These are phyloP conservation scores for Trichoderma oligosporum DNA, from an alignment of 2,329 filamentous ascomycete species.

Conservation along the genomic window DNA sequence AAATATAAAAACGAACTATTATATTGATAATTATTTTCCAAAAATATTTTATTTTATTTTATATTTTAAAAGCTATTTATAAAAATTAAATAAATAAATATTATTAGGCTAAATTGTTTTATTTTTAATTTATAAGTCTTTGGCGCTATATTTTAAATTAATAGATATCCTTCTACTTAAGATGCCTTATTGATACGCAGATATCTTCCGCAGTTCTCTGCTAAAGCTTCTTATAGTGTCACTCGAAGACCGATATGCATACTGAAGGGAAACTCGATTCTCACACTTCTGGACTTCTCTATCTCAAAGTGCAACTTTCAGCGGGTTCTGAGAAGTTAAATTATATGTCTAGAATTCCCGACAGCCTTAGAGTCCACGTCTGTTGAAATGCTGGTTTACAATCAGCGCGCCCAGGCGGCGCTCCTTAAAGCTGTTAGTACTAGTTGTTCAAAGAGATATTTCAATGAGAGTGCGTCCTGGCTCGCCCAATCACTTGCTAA, in stretches of 20 bases:
- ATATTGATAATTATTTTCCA: too few species aligned
- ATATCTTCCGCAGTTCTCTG: too few species aligned
- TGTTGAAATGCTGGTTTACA: slow-evolving; percentile 39
- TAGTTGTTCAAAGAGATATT: slow-evolving; percentile 6
- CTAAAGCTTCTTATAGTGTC: neutral
- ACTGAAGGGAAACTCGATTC: neutral
- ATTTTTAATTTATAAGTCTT: too few species aligned
- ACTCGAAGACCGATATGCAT: neutral
- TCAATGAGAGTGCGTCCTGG: neutral
- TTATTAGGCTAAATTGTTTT: too few species aligned
- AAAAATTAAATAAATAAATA: too few species aligned
- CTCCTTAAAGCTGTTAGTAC: slow-evolving; percentile 53
- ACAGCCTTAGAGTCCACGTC: too few species aligned
- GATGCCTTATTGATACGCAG: too few species aligned
- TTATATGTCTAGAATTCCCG: slow-evolving; percentile 11
- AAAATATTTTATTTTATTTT: too few species aligned
- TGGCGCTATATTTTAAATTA: too few species aligned
- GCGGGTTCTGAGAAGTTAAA: neutral
- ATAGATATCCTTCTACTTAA: too few species aligned
- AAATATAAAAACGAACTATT: too few species aligned
- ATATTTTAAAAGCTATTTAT: too few species aligned
- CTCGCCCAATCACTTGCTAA: neutral
- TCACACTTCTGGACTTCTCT: neutral
- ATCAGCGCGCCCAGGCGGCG: slow-evolving; percentile 47
- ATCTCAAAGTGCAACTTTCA: neutral